Evolutionary conservation across 2,329 filamentous ascomycete species (phyloP), one percentile per base, ranked within the genome.

Genomic region (Trichoderma harzianum): DNA sequence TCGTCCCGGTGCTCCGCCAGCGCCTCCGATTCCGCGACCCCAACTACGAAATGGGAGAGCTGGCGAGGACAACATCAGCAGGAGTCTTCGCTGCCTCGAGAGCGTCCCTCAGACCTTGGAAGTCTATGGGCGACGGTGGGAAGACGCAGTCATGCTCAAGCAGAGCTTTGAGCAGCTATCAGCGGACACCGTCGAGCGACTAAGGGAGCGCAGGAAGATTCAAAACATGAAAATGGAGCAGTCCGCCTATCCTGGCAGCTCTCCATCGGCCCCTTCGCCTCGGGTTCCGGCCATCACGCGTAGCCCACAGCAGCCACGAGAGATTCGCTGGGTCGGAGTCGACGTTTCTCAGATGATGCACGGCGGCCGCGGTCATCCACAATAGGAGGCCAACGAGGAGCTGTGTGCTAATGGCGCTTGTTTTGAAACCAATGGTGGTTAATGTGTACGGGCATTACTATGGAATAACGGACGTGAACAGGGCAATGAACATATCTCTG

Each of bases 101-200:
- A 83, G 84, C 55, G 86, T 89, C 8, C 82, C 83, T 4, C 83
- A 87, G 72, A 88, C 86, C 1, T 79, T 91, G 21, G 83, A 81
- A 16, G 84, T 83, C n/a, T 90, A 87, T 72, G 88, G 88, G 39
- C 83, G 88, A 73, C 83, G 88, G 2, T 91, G 89, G 89, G 85
- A 85, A 4, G 84, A 89, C 72, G 86, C 88, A 2, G 80, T 84
- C 39, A 83, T 84, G 72, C 82, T 91, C n/a, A 83, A 84, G 73
- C 80, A 83, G 51, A 86, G 82, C 51, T 90, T 90, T 75, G 85
- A 89, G 73, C 77, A 78, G 63, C 83, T 84, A 14, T 89, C 84
- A 5, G 80, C 78, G 34, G 82, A 84, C 60, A 81, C 85, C 6
- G 74, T 85, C 28, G 81, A 84, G 4, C 80, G 82, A 3, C 79